Evolutionary conservation across 306 rosid genomes (phyloP), one percentile per base, ranked within the genome.

Genomic region (Vigna nakashimae): DNA sequence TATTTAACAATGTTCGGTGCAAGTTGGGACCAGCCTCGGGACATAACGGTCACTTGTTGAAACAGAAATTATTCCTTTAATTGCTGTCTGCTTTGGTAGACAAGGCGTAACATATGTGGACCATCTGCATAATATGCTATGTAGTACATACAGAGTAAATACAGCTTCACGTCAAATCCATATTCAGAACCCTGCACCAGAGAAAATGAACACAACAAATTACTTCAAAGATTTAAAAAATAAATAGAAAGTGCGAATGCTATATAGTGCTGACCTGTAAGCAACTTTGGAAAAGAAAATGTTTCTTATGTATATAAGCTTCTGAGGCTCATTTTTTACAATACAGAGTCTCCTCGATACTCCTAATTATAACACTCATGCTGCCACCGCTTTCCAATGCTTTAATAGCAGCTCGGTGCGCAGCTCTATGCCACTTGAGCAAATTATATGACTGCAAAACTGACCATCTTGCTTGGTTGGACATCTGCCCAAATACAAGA

Each of bases 381-480:
- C 88, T 86, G 82, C 86, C 79, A 71, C 98, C 91, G 36, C 83
- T 87, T 87, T 92, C 96, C 88, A 95, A 74, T 60, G 93, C 98
- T 87, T 88, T 89, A 76, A 95, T 87, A n/a, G 88, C 98, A 76
- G 94, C 96, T 83, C 89, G 89, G 86, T 91, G 96, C 5, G 96
- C 96, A 12, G 77, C 79, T 84, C 18, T 91, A 82, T 95, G 92
- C 98, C 93, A 92, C 84, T 92, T 95, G 79, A 95, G 93, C 82
- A 95, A 88, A 89, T 92, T 95, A 85, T 92, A 95, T 5, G 98
- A 92, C 70, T 95, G 98, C 67, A 95, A 73, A 82, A 95, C 97
- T 0, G 98, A 91, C 98, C 98, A 95, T 82, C 98, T 89, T 79
- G 98, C 98, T 79, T 89, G 98, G 82, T 95, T 95, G 58, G 98